phyloP scores from a whole-genome alignment of 2,329 filamentous ascomycete genomes.

The Tolypocladium pustulatum region DNA sequence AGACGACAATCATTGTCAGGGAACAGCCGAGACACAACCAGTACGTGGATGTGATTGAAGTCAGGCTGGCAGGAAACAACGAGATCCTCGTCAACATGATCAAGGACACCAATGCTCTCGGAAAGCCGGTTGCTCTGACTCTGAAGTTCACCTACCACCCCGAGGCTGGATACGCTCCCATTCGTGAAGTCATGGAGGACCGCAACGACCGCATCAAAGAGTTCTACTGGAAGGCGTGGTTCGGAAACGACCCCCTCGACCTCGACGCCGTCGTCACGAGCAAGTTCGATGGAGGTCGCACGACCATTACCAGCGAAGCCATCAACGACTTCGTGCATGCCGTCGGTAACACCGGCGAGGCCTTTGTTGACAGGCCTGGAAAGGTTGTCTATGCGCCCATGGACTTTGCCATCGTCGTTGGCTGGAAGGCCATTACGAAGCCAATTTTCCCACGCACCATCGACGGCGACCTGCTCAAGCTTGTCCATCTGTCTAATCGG shows the following conservation, averaged over 20 bases:
- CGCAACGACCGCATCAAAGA: constrained; percentile 98
- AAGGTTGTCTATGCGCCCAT: constrained; percentile 94
- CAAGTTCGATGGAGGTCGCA: constrained; percentile 80
- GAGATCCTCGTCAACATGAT: constrained; percentile 85
- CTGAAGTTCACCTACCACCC: constrained; percentile 90
- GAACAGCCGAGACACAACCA: constrained; percentile 82
- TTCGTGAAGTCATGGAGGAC: constrained; percentile 89
- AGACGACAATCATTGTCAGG: constrained; percentile 76
- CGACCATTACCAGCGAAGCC: constrained; percentile 78
- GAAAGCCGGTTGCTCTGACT: constrained; percentile 70
- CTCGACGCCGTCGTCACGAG: constrained; percentile 78
- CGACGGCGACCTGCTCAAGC: constrained; percentile 88
- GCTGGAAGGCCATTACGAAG: constrained; percentile 99
- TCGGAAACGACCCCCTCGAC: constrained; percentile 73
- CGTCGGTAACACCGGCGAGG: constrained; percentile 93
- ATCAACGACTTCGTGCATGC: constrained; percentile 99
- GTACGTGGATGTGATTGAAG: constrained; percentile 79
- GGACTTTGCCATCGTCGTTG: constrained; percentile 97
- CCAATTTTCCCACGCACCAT: constrained; percentile 96
- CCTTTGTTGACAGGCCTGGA: constrained; percentile 89
- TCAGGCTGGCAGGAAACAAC: constrained; percentile 62
- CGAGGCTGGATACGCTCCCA: constrained; percentile 93
- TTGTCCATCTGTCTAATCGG: constrained; percentile 92
- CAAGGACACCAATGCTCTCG: constrained; percentile 82
- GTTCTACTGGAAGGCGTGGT: constrained; percentile 98